Percentiles rank a stretch among this genome's conserved stretches.
Evolutionary conservation across 192 early-diverging fungal genomes (phyloP).

Genomic region (Pecoramyces ruminantium): DNA sequence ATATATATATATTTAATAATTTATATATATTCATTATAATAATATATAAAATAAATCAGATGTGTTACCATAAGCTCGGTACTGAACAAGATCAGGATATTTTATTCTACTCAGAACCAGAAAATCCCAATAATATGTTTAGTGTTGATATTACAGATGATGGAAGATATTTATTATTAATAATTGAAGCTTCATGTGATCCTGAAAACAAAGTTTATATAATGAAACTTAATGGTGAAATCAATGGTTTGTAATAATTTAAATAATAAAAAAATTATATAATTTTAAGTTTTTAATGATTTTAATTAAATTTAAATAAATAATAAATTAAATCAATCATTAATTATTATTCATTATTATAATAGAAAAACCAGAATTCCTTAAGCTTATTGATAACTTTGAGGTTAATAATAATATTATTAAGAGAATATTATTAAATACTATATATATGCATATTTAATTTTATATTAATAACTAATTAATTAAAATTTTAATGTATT

Average conservation of each 20-base stretch:
- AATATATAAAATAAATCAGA: constrained; percentile 4
- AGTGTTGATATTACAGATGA: constrained; percentile 21
- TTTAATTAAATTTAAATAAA: too few species aligned
- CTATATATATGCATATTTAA: too few species aligned
- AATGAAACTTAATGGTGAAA: constrained; percentile 11
- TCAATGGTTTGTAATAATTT: neutral
- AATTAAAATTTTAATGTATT: too few species aligned
- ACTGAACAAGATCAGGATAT: constrained; percentile 41
- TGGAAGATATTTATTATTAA: constrained; percentile 38
- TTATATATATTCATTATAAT: too few species aligned
- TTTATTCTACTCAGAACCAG: constrained; percentile 26
- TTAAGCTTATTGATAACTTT: constrained; percentile 6
- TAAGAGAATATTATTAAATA: too few species aligned
- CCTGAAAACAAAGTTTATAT: constrained; percentile 21
- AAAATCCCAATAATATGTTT: constrained; percentile 20
- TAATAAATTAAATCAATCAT: too few species aligned
- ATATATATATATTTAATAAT: too few species aligned
- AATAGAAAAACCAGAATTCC: constrained; percentile 12
- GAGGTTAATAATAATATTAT: too few species aligned
- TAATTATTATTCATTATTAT: too few species aligned
- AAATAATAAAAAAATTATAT: too few species aligned
- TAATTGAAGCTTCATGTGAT: constrained; percentile 20
- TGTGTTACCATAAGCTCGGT: constrained; percentile 17
- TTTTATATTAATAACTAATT: too few species aligned
- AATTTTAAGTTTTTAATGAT: too few species aligned